These are phyloP conservation scores for Zoysia matrella DNA, from an alignment of 202 grass and related monocot species.

Conservation along the genomic window DNA sequence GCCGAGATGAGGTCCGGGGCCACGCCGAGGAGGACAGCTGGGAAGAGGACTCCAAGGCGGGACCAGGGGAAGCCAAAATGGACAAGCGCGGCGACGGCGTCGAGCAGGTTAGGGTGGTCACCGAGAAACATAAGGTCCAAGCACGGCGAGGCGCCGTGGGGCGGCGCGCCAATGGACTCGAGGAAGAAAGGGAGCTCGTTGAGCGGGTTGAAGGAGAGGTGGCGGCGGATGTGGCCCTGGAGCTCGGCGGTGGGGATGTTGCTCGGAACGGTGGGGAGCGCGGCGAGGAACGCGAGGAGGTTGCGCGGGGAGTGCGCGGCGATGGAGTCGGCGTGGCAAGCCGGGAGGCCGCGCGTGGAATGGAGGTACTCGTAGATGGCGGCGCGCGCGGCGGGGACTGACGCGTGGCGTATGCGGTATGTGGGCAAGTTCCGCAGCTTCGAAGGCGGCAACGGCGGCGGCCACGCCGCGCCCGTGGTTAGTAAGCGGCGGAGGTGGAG, in stretches of 20 bases:
- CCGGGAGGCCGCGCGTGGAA: conserved; percentile 71
- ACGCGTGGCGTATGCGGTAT: conserved; percentile 53
- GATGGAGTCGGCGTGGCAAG: conserved; percentile 75
- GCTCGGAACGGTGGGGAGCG: conserved; percentile 46
- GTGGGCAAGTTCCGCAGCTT: conserved; percentile 58
- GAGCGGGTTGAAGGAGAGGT: conserved; percentile 68
- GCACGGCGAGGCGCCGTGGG: not conserved
- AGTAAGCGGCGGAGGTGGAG: conserved; percentile 9
- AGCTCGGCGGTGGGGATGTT: conserved; percentile 35
- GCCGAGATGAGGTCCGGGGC: conserved; percentile 44
- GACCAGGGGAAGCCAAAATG: conserved; percentile 79
- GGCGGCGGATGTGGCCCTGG: conserved; percentile 60
- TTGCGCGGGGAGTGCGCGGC: conserved; percentile 58
- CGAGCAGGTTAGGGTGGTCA: conserved; percentile 62
- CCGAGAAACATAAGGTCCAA: conserved; percentile 63
- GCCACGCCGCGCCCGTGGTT: conserved; percentile 13
- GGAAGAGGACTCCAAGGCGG: conserved; percentile 69
- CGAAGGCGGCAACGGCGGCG: not conserved
- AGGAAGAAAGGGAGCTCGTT: conserved; percentile 91
- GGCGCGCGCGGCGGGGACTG: conserved; percentile 64
- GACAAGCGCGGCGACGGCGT: conserved; percentile 50
- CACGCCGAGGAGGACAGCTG: conserved; percentile 44
- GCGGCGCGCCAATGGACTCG: conserved; percentile 79
- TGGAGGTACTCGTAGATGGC: conserved; percentile 82
- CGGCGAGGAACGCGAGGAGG: conserved; percentile 56